Evolutionary conservation across 2,329 filamentous ascomycete species (phyloP).

Genomic region (Trichoderma arundinaceum): DNA sequence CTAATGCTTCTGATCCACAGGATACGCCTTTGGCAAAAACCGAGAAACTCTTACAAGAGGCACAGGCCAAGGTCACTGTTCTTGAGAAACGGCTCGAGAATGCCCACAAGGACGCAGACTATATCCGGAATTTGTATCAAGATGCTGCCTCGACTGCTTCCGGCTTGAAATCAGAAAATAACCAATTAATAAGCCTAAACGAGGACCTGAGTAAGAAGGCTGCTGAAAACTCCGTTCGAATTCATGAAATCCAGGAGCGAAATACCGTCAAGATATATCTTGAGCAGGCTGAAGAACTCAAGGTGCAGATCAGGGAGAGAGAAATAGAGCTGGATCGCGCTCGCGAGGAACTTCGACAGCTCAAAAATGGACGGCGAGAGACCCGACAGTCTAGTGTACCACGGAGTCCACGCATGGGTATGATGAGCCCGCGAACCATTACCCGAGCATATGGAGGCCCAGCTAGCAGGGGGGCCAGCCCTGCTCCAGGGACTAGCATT

Average conservation of each 20-base stretch:
- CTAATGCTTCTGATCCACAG: constrained; percentile 36
- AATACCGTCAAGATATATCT: constrained; percentile 45
- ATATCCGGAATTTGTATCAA: constrained; percentile 64
- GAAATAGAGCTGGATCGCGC: constrained; percentile 56
- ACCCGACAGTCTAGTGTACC: constrained; percentile 63
- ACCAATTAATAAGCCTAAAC: constrained; percentile 50
- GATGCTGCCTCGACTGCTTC: constrained; percentile 57
- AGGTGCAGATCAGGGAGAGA: constrained; percentile 53
- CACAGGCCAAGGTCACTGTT: constrained; percentile 46
- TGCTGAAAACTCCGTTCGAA: constrained; percentile 51
- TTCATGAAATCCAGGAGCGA: constrained; percentile 55
- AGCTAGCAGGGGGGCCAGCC: constrained; percentile 58
- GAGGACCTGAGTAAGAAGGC: constrained; percentile 51
- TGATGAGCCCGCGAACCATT: constrained; percentile 56
- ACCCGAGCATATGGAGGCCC: constrained; percentile 45
- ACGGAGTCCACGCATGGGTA: constrained; percentile 60
- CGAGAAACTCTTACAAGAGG: constrained; percentile 46
- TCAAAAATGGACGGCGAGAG: constrained; percentile 59
- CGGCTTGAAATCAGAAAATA: constrained; percentile 54
- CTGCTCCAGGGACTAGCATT: constrained; percentile 46
- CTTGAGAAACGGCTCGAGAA: constrained; percentile 51
- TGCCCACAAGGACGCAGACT: constrained; percentile 59
- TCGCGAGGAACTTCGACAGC: constrained; percentile 55
- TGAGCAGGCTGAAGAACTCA: constrained; percentile 51
- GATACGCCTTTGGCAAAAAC: constrained; percentile 39